Evolutionary conservation across 2,329 filamentous ascomycete genomes (phyloP).

Genomic region (Colletotrichum tanaceti): DNA sequence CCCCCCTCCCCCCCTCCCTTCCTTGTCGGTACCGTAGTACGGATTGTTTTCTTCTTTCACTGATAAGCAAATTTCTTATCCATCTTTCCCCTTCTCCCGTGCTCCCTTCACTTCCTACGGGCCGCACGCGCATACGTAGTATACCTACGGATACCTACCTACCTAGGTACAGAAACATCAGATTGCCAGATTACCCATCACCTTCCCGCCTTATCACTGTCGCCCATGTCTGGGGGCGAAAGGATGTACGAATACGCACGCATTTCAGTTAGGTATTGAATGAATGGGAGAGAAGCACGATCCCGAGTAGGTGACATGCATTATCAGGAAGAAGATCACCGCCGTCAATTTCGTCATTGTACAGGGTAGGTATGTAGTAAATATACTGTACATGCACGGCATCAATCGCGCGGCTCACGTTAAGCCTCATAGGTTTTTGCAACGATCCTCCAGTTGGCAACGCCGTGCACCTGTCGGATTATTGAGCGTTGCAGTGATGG

Average conservation of each 20-base stretch:
- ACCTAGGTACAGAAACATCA: too few relatives aligned
- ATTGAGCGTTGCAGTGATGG: too few relatives aligned
- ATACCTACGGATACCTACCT: too few relatives aligned
- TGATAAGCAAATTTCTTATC: not conserved
- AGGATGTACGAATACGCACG: too few relatives aligned
- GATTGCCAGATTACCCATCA: not conserved
- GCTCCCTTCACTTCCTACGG: not conserved
- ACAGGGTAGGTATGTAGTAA: not conserved
- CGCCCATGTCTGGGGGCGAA: not conserved
- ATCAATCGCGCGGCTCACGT: not conserved
- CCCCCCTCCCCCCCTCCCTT: too few relatives aligned
- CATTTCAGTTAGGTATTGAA: too few relatives aligned
- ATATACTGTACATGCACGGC: not conserved
- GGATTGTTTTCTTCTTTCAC: not conserved
- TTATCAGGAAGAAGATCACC: not conserved
- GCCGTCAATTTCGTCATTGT: not conserved
- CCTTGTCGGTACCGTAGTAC: not conserved
- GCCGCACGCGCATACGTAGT: not conserved
- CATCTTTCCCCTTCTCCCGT: not conserved
- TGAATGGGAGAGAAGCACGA: too few relatives aligned
- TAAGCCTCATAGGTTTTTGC: not conserved
- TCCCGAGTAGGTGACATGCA: not conserved
- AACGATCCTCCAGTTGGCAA: not conserved
- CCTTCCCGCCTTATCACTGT: not conserved
- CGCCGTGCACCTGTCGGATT: not conserved